Evolutionary conservation across 2,329 filamentous ascomycete species (phyloP), one percentile per base, ranked within the genome.

Genomic region (Microdochium bolleyi): DNA sequence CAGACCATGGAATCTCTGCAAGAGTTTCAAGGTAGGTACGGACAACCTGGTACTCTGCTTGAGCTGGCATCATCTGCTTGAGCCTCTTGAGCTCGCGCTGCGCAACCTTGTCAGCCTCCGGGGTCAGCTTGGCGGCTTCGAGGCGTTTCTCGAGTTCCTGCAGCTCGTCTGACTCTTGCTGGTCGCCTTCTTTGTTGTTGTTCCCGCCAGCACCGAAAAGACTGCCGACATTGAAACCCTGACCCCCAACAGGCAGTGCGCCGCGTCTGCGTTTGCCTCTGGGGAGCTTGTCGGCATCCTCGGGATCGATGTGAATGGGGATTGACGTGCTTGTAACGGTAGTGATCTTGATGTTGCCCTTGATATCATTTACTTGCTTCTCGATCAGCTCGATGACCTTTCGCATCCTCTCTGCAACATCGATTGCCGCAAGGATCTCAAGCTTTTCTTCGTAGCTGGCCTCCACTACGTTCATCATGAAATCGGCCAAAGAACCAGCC

Each of bases 11-110:
- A 50, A 99, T 94, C 66, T 99, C 94, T 0, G 90, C 82, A 53
- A 99, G 73, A 13, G 91, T 97, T 70, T 99, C 94, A 13, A 99
- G 78, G 71, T 96, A 99, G 50, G 91, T 95, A 58, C 92, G 79
- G 59, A 88, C 90, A 13, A 99, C 92, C 57, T 94, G 89, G 64
- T 96, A 96, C 64, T 99, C 94, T 37, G 95, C 92, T 65, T 97
- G 94, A 50, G 89, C 89, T 0, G 94, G 92, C 63, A 90, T 92
- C 89, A 97, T 97, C 74, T 96, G 96, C 63, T 88, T 88, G 56
- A 99, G 72, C 22, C 94, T 80, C 63, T 89, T 89, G 49, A 99
- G 69, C 68, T 99, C 94, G 51, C 92, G 82, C 54, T 95, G 88
- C 1, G 91, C 92, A n/a, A 95, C 84, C 72, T 94, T 96, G 56